Evolutionary conservation across 805 yeast species (phyloP).

Genomic region (Saccharomycopsis sp.): DNA sequence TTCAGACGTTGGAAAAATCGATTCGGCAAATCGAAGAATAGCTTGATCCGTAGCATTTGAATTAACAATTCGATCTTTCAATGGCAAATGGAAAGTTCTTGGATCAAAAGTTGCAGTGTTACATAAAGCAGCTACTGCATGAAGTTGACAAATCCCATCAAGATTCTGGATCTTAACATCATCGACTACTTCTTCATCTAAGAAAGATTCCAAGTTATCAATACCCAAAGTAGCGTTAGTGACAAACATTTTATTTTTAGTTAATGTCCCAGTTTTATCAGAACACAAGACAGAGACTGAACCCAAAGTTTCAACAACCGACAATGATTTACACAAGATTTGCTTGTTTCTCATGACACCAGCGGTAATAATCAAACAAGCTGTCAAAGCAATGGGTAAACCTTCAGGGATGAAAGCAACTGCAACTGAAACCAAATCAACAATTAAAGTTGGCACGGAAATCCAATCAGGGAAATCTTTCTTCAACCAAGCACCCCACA

Average conservation of each 20-base stretch:
- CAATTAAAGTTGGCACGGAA: conserved; percentile 33
- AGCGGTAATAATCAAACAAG: conserved; percentile 43
- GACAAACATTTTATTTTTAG: conserved; percentile 43
- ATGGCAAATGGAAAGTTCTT: conserved; percentile 1
- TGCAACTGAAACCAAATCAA: conserved; percentile 38
- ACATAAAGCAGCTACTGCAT: conserved; percentile 31
- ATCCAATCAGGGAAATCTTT: conserved; percentile 36
- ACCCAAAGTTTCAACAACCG: conserved; percentile 51
- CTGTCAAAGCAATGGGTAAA: conserved; percentile 44
- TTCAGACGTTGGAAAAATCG: conserved; percentile 20
- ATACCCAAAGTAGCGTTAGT: conserved; percentile 24
- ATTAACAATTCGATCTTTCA: conserved; percentile 26
- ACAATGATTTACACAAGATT: conserved; percentile 39
- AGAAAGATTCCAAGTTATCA: conserved; percentile 5
- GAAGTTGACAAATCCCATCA: conserved; percentile 24
- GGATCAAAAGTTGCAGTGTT: conserved; percentile 28
- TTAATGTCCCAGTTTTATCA: conserved; percentile 41
- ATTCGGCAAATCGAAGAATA: conserved; percentile 32
- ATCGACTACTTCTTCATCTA: not conserved
- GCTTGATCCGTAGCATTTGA: conserved; percentile 48
- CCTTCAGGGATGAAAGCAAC: conserved; percentile 50
- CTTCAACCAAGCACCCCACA: conserved; percentile 41
- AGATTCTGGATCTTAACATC: not conserved
- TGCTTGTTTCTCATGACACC: conserved; percentile 37
- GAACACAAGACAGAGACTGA: conserved; percentile 41